Conservation (phyloP, 768 basidiomycete genomes). For the Podaxis pistillaris region DNA sequence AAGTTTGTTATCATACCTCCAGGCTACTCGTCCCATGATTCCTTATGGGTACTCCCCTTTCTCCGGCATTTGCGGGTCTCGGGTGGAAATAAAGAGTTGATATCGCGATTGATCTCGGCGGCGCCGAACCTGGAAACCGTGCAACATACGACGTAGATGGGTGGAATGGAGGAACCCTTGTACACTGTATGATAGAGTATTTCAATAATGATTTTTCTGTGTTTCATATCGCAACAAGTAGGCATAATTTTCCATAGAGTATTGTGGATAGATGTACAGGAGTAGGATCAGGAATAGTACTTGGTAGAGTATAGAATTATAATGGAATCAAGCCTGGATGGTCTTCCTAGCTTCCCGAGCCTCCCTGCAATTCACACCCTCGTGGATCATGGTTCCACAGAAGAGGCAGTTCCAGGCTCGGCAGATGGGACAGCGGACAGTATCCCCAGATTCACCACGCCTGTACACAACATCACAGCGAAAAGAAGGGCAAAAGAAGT, state of each 20-base stretch:
- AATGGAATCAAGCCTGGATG: neutral
- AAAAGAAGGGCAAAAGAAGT: slow-evolving; percentile 54
- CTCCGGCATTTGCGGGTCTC: slow-evolving; percentile 11
- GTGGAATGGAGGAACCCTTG: neutral
- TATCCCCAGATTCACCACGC: slow-evolving; percentile 22
- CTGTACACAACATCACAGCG: slow-evolving; percentile 49
- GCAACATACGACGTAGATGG: neutral
- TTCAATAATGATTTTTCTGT: neutral
- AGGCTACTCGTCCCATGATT: neutral
- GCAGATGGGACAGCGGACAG: slow-evolving; percentile 27
- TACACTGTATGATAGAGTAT: neutral
- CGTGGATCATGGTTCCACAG: slow-evolving; percentile 27
- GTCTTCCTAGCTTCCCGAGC: neutral
- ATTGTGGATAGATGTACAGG: neutral
- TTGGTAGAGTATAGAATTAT: neutral
- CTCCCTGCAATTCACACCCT: slow-evolving; percentile 24
- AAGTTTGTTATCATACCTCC: slow-evolving; percentile 7
- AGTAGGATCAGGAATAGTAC: neutral
- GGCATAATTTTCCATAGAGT: neutral
- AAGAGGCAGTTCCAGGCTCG: slow-evolving; percentile 25
- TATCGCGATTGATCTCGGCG: neutral
- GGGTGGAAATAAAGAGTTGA: slow-evolving; percentile 11
- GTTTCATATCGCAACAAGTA: too few relatives aligned
- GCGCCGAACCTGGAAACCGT: slow-evolving; percentile 6
- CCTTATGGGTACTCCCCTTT: slow-evolving; percentile 8